Percentiles rank a stretch among this genome's conserved stretches.
Evolutionary conservation across 805 yeast genomes (phyloP).

Genomic region (Candida broadrunensis): DNA sequence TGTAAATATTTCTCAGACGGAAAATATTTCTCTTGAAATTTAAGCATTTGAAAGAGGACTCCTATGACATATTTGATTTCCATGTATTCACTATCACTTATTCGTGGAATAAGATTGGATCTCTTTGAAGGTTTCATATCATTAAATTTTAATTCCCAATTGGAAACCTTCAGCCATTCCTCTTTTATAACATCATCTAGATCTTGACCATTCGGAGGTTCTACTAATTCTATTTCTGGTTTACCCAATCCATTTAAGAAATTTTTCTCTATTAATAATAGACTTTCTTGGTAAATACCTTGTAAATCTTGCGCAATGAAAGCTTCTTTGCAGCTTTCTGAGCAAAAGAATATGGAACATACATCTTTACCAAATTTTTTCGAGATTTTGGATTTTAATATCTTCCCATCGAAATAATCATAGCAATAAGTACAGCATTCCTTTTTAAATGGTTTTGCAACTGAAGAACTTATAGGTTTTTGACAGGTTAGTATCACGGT

Average conservation of each 20-base stretch:
- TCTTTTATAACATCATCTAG: constrained; percentile 11
- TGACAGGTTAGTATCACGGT: constrained; percentile 38
- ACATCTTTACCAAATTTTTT: constrained; percentile 11
- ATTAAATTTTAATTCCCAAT: constrained; percentile 34
- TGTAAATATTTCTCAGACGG: neutral
- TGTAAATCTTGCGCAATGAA: constrained; percentile 37
- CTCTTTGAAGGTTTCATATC: constrained; percentile 35
- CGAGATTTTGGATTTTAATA: constrained; percentile 39
- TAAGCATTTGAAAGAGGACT: constrained; percentile 28
- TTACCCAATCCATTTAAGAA: constrained; percentile 18
- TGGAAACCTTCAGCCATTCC: constrained; percentile 36
- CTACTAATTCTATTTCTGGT: constrained; percentile 21
- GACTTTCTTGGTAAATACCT: constrained; percentile 25
- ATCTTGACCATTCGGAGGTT: constrained; percentile 11
- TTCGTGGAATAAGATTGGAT: constrained; percentile 33
- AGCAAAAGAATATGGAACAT: constrained; percentile 42
- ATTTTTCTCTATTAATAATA: constrained; percentile 37
- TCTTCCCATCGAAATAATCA: constrained; percentile 44
- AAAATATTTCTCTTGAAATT: constrained; percentile 7
- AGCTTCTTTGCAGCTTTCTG: constrained; percentile 37
- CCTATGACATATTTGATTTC: constrained; percentile 48
- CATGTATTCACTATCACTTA: constrained; percentile 53
- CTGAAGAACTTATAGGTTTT: constrained; percentile 45
- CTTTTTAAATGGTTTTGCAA: constrained; percentile 53
- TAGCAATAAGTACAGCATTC: constrained; percentile 62